Conservation (phyloP, 495 filamentous ascomycete genomes). For the Mytilinidion resinicola region DNA sequence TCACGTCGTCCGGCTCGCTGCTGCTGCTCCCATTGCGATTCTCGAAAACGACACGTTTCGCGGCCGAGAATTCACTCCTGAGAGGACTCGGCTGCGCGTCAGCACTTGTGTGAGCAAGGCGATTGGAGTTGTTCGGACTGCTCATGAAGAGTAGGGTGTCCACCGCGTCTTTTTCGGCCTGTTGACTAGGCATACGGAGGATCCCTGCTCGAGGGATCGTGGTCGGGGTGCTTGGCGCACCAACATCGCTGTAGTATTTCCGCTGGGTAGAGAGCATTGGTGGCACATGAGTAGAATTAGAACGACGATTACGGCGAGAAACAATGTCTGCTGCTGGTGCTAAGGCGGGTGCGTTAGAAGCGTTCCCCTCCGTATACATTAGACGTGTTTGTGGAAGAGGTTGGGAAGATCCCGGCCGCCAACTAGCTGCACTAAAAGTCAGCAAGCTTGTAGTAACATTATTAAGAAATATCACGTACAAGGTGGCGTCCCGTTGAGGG, state of each 20-base stretch:
- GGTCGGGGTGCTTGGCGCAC: conserved; percentile 19
- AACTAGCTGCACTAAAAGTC: conserved; percentile 9
- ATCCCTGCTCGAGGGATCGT: conserved; percentile 21
- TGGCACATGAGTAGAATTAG: conserved; percentile 20
- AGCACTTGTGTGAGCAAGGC: conserved; percentile 18
- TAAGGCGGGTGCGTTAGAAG: conserved; percentile 7
- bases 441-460: background rate
- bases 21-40: conserved; percentile 1
- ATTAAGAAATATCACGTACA: conserved; percentile 7
- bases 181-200: conserved; percentile 55
- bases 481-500: conserved; percentile 8
- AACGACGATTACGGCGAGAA: conserved; percentile 25
- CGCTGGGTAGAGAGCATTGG: conserved; percentile 19
- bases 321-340: conserved; percentile 27
- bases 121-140: conserved; percentile 65
- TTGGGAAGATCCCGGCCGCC: conserved; percentile 8
- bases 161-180: conserved; percentile 80
- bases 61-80: conserved; percentile 11
- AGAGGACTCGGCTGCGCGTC: conserved; percentile 22
- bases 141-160: conserved; percentile 84
- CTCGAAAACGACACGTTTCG: conserved; percentile 28
- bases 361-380: background rate
- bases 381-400: background rate
- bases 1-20: background rate
- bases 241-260: conserved; percentile 26